Percentiles rank a stretch among this genome's conserved stretches.
Evolutionary conservation across 352 stramenopile genomes (phyloP).

Genomic region (Globisporangium emineosum): DNA sequence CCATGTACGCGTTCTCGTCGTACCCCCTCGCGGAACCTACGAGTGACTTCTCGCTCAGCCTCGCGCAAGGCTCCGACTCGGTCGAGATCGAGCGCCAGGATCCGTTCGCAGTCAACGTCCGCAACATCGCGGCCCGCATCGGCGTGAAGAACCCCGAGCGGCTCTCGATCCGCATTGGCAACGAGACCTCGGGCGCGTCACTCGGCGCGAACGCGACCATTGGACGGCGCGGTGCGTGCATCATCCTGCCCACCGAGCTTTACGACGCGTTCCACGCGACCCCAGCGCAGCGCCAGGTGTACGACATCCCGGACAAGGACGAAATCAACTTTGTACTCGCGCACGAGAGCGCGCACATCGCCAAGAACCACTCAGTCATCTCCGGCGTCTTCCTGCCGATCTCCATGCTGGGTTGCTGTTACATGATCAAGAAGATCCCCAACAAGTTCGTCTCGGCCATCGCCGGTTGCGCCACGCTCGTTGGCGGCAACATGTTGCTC

Average conservation of each 20-base stretch:
- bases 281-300: conserved; percentile 35
- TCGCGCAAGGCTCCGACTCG: conserved; percentile 54
- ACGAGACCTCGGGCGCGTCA: conserved; percentile 58
- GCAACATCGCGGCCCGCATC: conserved; percentile 50
- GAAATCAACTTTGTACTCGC: conserved; percentile 84
- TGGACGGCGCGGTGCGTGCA: conserved; percentile 45
- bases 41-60: conserved; percentile 49
- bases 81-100: conserved; percentile 52
- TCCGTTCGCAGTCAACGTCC: conserved; percentile 62
- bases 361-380: conserved; percentile 74
- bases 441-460: conserved; percentile 69
- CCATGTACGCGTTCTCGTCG: conserved; percentile 37
- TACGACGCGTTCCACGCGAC: conserved; percentile 79
- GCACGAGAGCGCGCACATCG: conserved; percentile 80
- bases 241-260: conserved; percentile 71
- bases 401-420: conserved; percentile 54
- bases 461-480: conserved; percentile 39
- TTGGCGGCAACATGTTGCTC: conserved; percentile 58
- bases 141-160: conserved; percentile 67
- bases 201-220: conserved; percentile 66
- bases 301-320: conserved; percentile 59
- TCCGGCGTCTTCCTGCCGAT: conserved; percentile 56
- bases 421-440: conserved; percentile 59
- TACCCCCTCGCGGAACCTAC: conserved; percentile 64
- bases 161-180: conserved; percentile 62